Percentiles rank a stretch among this genome's conserved stretches.
Conservation (phyloP, 2,329 filamentous ascomycete species). For the Dothidotthia symphoricarpi region DNA sequence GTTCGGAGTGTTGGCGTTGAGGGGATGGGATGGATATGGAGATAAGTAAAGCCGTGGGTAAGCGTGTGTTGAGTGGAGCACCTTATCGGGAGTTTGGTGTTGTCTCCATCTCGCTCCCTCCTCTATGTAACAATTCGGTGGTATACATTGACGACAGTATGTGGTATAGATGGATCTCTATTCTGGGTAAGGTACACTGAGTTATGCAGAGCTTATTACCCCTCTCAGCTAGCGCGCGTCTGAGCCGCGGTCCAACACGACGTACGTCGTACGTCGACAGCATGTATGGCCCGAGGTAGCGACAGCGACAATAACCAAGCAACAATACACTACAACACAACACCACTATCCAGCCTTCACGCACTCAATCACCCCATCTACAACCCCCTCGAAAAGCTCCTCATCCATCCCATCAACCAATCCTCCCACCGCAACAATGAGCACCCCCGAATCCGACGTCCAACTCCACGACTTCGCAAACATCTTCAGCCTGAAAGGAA, state of each 20-base stretch:
- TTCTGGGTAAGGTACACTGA: too few species aligned
- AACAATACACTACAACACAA: not conserved
- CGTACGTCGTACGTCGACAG: too few species aligned
- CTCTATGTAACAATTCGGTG: too few species aligned
- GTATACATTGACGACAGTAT: too few species aligned
- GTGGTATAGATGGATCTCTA: too few species aligned
- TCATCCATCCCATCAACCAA: not conserved
- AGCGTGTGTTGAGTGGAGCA: too few species aligned
- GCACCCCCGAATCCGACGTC: constrained; percentile 33
- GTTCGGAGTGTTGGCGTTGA: too few species aligned
- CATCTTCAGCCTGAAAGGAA: constrained; percentile 38
- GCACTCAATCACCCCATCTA: not conserved
- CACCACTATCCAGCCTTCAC: not conserved
- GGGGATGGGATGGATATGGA: not conserved
- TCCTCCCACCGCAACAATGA: constrained; percentile 5
- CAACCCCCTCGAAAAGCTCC: too few species aligned
- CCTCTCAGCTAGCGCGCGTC: constrained; percentile 5
- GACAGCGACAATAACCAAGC: not conserved
- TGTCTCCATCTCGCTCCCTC: too few species aligned
- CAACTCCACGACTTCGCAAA: constrained; percentile 36
- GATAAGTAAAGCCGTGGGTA: constrained; percentile 6
- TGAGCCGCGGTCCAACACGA: too few species aligned
- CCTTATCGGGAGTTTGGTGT: too few species aligned
- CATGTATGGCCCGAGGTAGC: constrained; percentile 3
- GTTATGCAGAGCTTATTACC: constrained; percentile 5